Conservation (phyloP, 495 filamentous ascomycete genomes). For the Hypoxylon lenormandii region DNA sequence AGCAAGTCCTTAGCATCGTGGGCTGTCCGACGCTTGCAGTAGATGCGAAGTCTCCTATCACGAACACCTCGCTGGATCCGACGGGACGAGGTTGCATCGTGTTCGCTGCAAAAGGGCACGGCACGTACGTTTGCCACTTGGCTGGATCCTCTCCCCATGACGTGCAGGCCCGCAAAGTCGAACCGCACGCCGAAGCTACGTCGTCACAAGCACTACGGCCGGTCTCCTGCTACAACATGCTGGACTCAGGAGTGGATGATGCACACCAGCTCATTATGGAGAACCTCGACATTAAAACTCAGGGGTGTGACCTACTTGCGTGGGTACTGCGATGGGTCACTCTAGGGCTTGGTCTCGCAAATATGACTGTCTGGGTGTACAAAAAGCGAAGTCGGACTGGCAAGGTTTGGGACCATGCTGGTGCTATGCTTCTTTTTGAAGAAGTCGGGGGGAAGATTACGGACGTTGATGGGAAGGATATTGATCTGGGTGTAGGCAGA, state of each 20-base stretch:
- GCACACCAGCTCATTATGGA: slow-evolving; percentile 63
- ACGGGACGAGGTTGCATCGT: slow-evolving; percentile 68
- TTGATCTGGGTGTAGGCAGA: slow-evolving; percentile 57
- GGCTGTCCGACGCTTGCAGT: slow-evolving; percentile 69
- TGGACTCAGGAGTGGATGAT: slow-evolving; percentile 58
- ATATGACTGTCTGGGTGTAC: slow-evolving; percentile 73
- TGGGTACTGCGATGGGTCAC: slow-evolving; percentile 74
- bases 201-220: slow-evolving; percentile 51
- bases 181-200: slow-evolving; percentile 43
- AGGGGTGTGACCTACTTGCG: slow-evolving; percentile 68
- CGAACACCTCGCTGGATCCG: slow-evolving; percentile 61
- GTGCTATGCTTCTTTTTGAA: slow-evolving; percentile 74
- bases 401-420: slow-evolving; percentile 80
- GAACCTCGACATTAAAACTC: slow-evolving; percentile 61
- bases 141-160: slow-evolving; percentile 19
- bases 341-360: slow-evolving; percentile 69
- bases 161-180: slow-evolving; percentile 35
- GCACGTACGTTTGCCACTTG: slow-evolving; percentile 66
- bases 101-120: slow-evolving; percentile 68
- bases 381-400: slow-evolving; percentile 62
- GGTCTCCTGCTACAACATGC: slow-evolving; percentile 56
- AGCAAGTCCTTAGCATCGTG: slow-evolving; percentile 59
- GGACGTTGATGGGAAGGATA: slow-evolving; percentile 66
- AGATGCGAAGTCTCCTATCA: slow-evolving; percentile 49
- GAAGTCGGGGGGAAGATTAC: slow-evolving; percentile 74